These are phyloP conservation scores for Microbotryomycetes sp. DNA, from an alignment of 1,284 basidiomycete genomes.

Conservation along the genomic window DNA sequence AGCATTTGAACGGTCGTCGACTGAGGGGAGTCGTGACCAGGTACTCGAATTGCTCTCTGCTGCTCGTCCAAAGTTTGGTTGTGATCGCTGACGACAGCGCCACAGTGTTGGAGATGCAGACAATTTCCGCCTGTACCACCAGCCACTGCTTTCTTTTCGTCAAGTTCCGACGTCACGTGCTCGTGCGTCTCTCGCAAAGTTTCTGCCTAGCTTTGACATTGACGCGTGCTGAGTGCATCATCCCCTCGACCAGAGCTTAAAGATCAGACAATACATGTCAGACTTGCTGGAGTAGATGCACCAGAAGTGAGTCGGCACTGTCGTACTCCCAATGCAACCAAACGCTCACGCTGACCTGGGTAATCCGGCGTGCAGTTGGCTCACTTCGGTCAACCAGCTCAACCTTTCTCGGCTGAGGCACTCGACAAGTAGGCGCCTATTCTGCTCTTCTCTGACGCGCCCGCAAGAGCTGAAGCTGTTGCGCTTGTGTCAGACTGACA, in stretches of 20 bases:
- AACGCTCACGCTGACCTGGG: not conserved
- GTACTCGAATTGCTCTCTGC: not conserved
- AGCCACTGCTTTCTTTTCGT: conserved; percentile 60
- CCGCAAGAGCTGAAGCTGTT: not conserved
- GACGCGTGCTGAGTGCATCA: not conserved
- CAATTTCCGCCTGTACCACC: conserved; percentile 60
- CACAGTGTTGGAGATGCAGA: conserved; percentile 46
- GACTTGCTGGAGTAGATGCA: conserved; percentile 81
- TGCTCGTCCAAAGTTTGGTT: not conserved
- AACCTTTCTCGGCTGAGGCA: conserved; percentile 64
- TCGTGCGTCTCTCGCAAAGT: not conserved
- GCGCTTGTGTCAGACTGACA: conserved; percentile 48
- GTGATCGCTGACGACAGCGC: not conserved
- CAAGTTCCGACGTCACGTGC: conserved; percentile 49
- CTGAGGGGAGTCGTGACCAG: conserved; percentile 9
- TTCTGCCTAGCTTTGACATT: not conserved
- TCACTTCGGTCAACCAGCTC: conserved; percentile 71
- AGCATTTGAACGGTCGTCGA: not conserved
- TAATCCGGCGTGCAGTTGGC: conserved; percentile 37
- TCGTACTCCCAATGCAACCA: not conserved
- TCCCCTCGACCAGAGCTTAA: conserved; percentile 55
- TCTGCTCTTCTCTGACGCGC: not conserved
- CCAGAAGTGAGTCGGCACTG: conserved; percentile 57
- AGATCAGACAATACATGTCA: conserved; percentile 70
- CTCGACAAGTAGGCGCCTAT: conserved; percentile 49